Percentiles rank a stretch among this genome's conserved stretches.
Evolutionary conservation across 208 protist genomes (phyloP).

Genomic region (Leishmania guyanensis): DNA sequence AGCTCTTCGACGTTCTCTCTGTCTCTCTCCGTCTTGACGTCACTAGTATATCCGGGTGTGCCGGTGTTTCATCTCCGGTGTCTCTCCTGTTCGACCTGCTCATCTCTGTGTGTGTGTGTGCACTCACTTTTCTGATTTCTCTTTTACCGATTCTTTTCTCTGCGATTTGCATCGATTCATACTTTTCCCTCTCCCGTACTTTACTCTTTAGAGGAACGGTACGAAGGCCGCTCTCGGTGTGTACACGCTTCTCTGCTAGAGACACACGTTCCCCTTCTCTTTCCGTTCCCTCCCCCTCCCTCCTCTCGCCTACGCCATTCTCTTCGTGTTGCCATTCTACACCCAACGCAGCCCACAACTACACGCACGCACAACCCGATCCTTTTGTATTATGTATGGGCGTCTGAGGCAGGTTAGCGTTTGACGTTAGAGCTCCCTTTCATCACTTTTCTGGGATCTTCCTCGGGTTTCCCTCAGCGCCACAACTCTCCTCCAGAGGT

Average conservation of each 20-base stretch:
- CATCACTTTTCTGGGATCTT: not conserved
- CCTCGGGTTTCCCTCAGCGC: not conserved
- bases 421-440: not conserved
- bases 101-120: not conserved
- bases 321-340: not conserved
- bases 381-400: constrained; percentile 1
- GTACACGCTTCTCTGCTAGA: not conserved
- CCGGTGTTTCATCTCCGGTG: not conserved
- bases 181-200: not conserved
- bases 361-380: not conserved
- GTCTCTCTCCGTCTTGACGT: not conserved
- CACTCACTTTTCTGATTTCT: not conserved
- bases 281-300: constrained; percentile 4
- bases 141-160: not conserved
- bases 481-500: not conserved
- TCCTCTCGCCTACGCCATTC: not conserved
- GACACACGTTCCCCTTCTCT: constrained; percentile 10
- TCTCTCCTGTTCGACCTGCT: not conserved
- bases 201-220: not conserved
- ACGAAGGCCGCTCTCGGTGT: not conserved
- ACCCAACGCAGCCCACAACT: not conserved
- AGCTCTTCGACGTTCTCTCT: not conserved
- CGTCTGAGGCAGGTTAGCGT: constrained; percentile 2
- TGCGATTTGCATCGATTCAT: not conserved
- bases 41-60: not conserved